Percentiles rank a stretch among this genome's conserved stretches.
Conservation (phyloP, 306 rosid genomes). For the Gleditsia sinensis region DNA sequence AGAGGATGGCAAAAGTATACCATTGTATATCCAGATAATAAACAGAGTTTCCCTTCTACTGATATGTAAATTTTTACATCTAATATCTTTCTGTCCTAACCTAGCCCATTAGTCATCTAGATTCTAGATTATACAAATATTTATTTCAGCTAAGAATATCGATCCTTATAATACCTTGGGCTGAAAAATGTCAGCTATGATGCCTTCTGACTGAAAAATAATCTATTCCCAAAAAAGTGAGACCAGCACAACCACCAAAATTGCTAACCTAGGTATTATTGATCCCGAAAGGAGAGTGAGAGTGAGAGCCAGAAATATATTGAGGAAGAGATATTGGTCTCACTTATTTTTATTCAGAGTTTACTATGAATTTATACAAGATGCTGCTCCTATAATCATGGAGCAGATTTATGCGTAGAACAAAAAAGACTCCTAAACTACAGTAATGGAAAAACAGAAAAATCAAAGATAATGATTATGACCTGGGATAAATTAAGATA, state of each 20-base stretch:
- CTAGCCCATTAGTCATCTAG: background rate
- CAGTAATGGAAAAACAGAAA: too few relatives aligned
- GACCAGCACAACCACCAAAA: background rate
- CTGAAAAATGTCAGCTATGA: background rate
- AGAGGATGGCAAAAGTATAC: background rate
- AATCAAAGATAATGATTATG: too few relatives aligned
- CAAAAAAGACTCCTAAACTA: too few relatives aligned
- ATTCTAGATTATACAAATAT: background rate
- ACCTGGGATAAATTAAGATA: too few relatives aligned
- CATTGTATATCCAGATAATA: background rate
- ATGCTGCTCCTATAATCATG: too few relatives aligned
- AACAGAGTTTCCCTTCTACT: background rate
- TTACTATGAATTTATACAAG: too few relatives aligned
- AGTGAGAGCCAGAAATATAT: too few relatives aligned
- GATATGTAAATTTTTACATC: background rate
- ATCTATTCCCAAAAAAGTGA: background rate
- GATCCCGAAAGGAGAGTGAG: background rate
- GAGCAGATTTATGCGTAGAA: too few relatives aligned
- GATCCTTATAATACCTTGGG: background rate
- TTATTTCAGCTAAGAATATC: background rate
- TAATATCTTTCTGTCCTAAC: background rate
- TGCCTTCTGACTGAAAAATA: background rate
- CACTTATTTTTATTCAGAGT: too few relatives aligned
- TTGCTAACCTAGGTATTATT: background rate
- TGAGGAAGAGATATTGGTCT: too few relatives aligned